Evolutionary conservation across 179 eudicot genomes (phyloP).

Genomic region (Corrigiola litoralis): DNA sequence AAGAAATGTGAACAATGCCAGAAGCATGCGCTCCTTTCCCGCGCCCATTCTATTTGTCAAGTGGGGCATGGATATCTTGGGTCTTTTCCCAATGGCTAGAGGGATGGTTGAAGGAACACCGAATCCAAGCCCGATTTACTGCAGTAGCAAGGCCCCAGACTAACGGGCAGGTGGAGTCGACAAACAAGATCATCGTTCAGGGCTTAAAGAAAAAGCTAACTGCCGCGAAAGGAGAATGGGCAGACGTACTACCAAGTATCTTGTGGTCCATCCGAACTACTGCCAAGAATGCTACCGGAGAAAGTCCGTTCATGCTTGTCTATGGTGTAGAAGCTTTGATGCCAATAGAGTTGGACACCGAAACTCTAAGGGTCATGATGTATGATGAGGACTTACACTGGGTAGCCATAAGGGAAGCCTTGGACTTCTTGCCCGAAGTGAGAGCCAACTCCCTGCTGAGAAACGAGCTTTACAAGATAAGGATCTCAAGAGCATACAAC

Average conservation of each 20-base stretch:
- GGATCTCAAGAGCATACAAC: too few relatives aligned
- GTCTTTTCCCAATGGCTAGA: not conserved
- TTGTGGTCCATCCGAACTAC: not conserved
- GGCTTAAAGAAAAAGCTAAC: not conserved
- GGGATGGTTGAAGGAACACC: not conserved
- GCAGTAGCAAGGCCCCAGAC: too few relatives aligned
- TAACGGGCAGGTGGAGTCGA: not conserved
- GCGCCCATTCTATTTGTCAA: not conserved
- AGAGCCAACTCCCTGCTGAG: too few relatives aligned
- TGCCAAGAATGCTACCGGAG: not conserved
- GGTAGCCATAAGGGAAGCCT: too few relatives aligned
- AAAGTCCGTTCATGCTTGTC: not conserved
- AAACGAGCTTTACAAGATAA: too few relatives aligned
- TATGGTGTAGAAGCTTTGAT: not conserved
- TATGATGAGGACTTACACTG: too few relatives aligned
- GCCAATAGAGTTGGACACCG: not conserved
- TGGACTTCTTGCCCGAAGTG: too few relatives aligned
- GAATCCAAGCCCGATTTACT: not conserved
- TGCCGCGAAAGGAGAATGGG: not conserved
- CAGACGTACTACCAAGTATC: not conserved
- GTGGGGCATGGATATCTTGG: not conserved
- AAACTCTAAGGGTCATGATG: too few relatives aligned
- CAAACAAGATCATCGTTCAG: not conserved
- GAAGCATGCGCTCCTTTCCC: not conserved
- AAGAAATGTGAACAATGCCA: not conserved